Percentiles rank a stretch among this genome's conserved stretches.
These are phyloP conservation scores for Lepiota venenata DNA, from an alignment of 768 basidiomycete genomes.

Conservation along the genomic window DNA sequence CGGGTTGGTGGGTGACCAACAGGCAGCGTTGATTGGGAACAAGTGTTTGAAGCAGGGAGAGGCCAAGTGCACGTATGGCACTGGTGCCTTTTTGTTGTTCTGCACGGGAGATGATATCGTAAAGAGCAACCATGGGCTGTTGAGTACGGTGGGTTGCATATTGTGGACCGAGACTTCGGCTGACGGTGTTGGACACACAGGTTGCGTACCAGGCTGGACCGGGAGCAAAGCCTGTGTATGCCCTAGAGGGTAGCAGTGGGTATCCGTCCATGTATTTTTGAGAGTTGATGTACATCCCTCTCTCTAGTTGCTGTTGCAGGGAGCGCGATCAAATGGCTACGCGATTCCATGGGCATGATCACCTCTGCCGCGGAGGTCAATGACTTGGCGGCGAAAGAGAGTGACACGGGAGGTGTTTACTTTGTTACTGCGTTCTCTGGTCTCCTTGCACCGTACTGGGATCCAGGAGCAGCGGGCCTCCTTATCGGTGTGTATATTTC, in stretches of 20 bases:
- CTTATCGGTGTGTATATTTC: constrained; percentile 60
- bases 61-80: constrained; percentile 98
- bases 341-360: constrained; percentile 88
- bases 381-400: constrained; percentile 69
- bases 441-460: constrained; percentile 97
- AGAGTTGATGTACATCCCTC: not conserved
- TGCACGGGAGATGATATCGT: constrained; percentile 89
- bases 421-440: constrained; percentile 98
- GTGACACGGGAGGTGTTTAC: constrained; percentile 85
- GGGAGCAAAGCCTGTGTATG: constrained; percentile 78
- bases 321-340: constrained; percentile 93
- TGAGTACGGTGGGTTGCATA: constrained; percentile 72
- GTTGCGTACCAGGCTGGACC: constrained; percentile 89
- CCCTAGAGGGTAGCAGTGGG: constrained; percentile 91
- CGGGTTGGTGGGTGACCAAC: constrained; percentile 97
- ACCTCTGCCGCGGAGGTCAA: constrained; percentile 81
- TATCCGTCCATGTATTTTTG: constrained; percentile 12
- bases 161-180: constrained; percentile 1
- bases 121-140: constrained; percentile 78
- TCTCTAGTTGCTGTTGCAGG: constrained; percentile 86
- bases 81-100: constrained; percentile 95
- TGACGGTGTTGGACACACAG: constrained; percentile 30
- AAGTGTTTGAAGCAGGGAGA: constrained; percentile 90
- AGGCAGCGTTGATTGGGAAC: constrained; percentile 94
- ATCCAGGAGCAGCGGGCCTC: constrained; percentile 83